Base-by-base conservation (phyloP, 164 flowering plant genomes). In the Pachysandra terminalis region DNA sequence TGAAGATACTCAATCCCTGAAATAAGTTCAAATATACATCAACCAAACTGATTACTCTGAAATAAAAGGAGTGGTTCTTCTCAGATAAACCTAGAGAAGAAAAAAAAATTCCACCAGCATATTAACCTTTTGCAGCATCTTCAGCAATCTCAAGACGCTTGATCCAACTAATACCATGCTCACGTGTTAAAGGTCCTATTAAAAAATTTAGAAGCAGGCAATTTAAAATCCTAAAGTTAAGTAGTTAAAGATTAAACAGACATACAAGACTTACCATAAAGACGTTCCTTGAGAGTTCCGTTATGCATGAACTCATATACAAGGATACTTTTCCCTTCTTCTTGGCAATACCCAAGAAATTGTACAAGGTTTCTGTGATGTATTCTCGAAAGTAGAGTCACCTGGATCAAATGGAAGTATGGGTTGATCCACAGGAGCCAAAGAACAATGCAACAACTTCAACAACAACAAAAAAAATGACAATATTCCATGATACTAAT, bases 141-240 rank as follows among this genome's bases (percentile, higher is more conserved):
- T 96, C 98, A 66, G 99, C 99, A 74, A 96, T 86, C 82, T 96
- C 96, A 49, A 96, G 98, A 63, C 99, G 98, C 82, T 84, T 86
- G 73, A 91, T 75, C 99, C 99, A 96, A 73, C 75, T 85, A 66
- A 93, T 82, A 63, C 79, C 71, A 65, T 74, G 75, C 52, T 80
- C 92, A 55, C 40, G 85, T 69, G 83, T 79, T 65, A 81, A 65
- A 59, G 93, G 89, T 17, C 89, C 97, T 90, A 68, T 23, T n/a
- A n/a, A 32, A 76, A 70, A 58, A 32, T 63, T 17, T 26, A 59
- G 28, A 56, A 32, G 40, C 51, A 55, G 15, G 64, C 24, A 56
- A 65, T 37, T 52, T 16, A 65, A 14, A 49, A 68, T 59, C 37
- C 26, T 22, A 68, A 68, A 60, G 60, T 68, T 53, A 23, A 65